Evolutionary conservation across 371 early-diverging fungal genomes (phyloP), one percentile per base, ranked within the genome.

Genomic region (Mortierella sp.): DNA sequence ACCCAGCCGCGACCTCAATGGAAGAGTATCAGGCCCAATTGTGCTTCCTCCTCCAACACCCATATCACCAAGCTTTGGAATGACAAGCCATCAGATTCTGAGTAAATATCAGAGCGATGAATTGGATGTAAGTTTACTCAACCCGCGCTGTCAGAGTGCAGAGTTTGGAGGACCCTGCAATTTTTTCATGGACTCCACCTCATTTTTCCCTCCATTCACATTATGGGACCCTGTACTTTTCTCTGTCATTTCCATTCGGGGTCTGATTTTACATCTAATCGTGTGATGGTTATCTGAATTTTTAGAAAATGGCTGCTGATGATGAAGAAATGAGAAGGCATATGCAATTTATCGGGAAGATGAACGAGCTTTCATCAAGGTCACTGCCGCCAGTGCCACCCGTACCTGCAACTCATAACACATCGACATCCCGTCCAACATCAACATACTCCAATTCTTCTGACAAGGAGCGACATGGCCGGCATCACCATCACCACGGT

Each of bases 341-440:
- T 58, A 52, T 80, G 19, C 72, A 71, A 28, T 45, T 80, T 66
- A 80, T 80, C 50, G 62, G 76, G 53, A 71, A 59, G 45, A 60
- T 75, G 24, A 22, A 22, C 58, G 76, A 80, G 45, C 75, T 75
- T 28, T 45, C 69, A 21, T 59, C 65, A 48, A 63, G 62, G 50
- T 75, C 81, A 22, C 48, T 80, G 63, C 81, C 81, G 3, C 81
- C 81, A 0, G 76, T 72, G 1, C 81, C 81, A 6, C 68, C 73
- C 3, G 67, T 62, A 4, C 58, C 73, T 2, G 53, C 53, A 24
- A 15, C 21, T 4, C 71, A 57, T 47, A n/a, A 45, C 15, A 45
- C 69, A 16, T 33, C 67, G 5, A 3, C 67, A 13, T 77, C 77
- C 19, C 69, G 72, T 19, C 73, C 78, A 28, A 43, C 60, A 0